Conservation (phyloP, 2,329 filamentous ascomycete species). For the Aureobasidium sp. region DNA sequence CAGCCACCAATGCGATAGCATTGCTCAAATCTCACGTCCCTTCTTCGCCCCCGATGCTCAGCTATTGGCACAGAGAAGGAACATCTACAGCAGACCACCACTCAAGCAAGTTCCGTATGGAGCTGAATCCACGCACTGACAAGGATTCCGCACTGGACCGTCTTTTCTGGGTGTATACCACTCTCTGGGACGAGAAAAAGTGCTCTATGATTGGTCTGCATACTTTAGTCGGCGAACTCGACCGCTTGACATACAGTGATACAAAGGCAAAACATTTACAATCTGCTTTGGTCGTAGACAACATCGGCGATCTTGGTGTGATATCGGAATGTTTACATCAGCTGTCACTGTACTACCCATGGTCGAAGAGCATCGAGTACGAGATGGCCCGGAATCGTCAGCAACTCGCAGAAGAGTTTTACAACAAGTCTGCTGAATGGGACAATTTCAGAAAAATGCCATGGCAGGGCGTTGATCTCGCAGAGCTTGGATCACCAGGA, state of each 20-base stretch:
- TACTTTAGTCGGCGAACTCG: constrained; percentile 1
- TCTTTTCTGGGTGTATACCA: neutral
- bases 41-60: constrained; percentile 31
- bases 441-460: constrained; percentile 18
- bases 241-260: neutral
- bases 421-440: neutral
- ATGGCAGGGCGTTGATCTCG: constrained; percentile 9
- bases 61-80: constrained; percentile 21
- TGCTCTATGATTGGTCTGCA: neutral
- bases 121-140: neutral
- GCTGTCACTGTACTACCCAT: constrained; percentile 18
- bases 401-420: constrained; percentile 5
- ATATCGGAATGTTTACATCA: constrained; percentile 2
- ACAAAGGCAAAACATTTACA: constrained; percentile 3
- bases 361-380: neutral
- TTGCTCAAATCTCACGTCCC: constrained; percentile 32
- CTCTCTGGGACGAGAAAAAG: constrained; percentile 4
- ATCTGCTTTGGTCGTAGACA: neutral
- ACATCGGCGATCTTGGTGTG: constrained; percentile 3
- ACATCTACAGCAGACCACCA: constrained; percentile 8
- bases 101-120: neutral
- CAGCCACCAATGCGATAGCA: constrained; percentile 21
- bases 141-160: neutral
- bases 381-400: neutral
- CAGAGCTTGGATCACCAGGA: constrained; percentile 17